Base-by-base conservation (phyloP, 2,329 filamentous ascomycete genomes). In the Cladosporium sp. region DNA sequence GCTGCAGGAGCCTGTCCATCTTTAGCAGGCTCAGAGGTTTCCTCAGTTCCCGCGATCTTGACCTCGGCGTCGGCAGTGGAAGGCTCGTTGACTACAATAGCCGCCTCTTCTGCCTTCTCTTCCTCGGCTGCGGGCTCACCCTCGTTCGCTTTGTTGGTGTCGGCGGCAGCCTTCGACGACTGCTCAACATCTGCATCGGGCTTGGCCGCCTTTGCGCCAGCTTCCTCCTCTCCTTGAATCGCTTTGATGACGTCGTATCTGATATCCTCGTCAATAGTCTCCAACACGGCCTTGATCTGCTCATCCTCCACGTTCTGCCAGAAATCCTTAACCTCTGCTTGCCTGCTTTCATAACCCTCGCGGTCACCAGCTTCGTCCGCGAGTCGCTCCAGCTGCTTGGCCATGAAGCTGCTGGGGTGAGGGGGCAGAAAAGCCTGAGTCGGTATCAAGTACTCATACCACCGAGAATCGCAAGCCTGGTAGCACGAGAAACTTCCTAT, bases 361-460 rank as follows among this genome's bases (percentile, higher is more conserved):
- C 87, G 73, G 43, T 87, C 82, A 1, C 83, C 83, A 48, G 86
- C 81, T 67, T 89, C 82, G 66, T 87, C 84, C 0, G 89, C 88
- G 49, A 83, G 75, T 62, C 92, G 83, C n/a, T 82, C 79, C n/a
- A 95, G 74, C 66, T 89, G 88, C 71, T 85, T 87, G 8, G 88
- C 91, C 34, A 98, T 71, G 67, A 81, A 95, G 56, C 88, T 95
- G 57, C 86, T 85, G 0, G 91, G 91, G 67, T 97, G 91, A 0
- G 93, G 93, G 16, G 93, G 93, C 32, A 98, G 74, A 61, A 98
- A 87, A 53, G 87, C 89, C 71, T 97, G 90, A 40, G 87, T 93
- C 2, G 93, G 93, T 69, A 98, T 88, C 49, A 98, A 77, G 67
- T 98, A 98, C 73, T 98, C 93, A 72, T 98, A 98, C 78, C 91